A percentile compares a stretch with the other conserved stretches of the same genome.
These are phyloP conservation scores for Venturia asperata DNA, from an alignment of 2,329 filamentous ascomycete genomes.

Conservation along the genomic window DNA sequence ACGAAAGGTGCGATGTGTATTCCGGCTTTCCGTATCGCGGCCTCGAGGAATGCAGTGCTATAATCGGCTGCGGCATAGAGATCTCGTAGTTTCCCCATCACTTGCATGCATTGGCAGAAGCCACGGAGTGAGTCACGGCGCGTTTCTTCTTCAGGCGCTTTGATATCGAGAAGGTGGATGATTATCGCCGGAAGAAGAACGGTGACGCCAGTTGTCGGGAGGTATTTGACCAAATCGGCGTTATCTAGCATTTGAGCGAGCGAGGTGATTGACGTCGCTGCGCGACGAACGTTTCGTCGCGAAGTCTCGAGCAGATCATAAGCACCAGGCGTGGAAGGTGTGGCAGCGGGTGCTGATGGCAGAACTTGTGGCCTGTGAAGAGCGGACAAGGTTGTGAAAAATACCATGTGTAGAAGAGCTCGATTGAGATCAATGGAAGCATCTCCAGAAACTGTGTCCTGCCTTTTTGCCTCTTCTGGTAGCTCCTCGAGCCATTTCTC, in stretches of 20 bases:
- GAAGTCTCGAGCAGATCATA: conserved; percentile 75
- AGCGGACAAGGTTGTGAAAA: conserved; percentile 84
- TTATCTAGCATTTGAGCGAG: conserved; percentile 72
- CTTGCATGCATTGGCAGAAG: conserved; percentile 87
- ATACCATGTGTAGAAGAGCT: conserved; percentile 87
- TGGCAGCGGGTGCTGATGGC: conserved; percentile 55
- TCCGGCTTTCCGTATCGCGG: conserved; percentile 78
- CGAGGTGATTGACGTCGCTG: conserved; percentile 76
- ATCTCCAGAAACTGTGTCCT: conserved; percentile 53
- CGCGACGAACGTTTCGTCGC: conserved; percentile 71
- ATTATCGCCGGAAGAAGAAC: conserved; percentile 89
- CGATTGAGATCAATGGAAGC: conserved; percentile 63
- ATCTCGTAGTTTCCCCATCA: conserved; percentile 79
- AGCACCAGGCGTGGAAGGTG: conserved; percentile 46
- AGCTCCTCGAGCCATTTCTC: conserved; percentile 69
- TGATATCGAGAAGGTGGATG: conserved; percentile 88
- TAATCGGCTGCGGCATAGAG: conserved; percentile 94
- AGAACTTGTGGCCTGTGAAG: conserved; percentile 87
- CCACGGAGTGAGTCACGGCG: conserved; percentile 68
- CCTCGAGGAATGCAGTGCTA: conserved; percentile 89
- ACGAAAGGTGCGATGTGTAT: conserved; percentile 56
- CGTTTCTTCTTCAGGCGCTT: conserved; percentile 65
- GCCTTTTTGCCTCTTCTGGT: conserved; percentile 63
- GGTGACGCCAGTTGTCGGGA: conserved; percentile 85
- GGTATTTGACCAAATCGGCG: conserved; percentile 65